These are phyloP conservation scores for Chaetomiaceae sp. DNA, from an alignment of 2,329 filamentous ascomycete genomes.

Conservation along the genomic window DNA sequence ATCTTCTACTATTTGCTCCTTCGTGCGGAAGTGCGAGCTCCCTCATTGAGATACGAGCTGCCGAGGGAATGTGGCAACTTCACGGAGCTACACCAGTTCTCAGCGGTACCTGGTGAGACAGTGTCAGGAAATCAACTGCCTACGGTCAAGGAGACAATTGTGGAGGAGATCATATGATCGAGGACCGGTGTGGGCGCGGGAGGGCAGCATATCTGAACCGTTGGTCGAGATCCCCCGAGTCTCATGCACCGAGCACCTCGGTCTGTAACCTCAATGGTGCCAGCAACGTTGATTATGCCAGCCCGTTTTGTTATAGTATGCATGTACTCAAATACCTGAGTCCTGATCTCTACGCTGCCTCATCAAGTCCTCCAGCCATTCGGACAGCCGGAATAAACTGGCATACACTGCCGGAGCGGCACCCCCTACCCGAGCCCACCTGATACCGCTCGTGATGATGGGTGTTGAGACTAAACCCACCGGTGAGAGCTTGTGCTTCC, in stretches of 20 bases:
- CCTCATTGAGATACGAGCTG: too few relatives aligned
- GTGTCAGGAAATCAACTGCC: not conserved
- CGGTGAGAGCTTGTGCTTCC: constrained; percentile 7
- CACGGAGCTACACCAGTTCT: too few relatives aligned
- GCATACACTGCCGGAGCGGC: not conserved
- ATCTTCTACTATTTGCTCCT: too few relatives aligned
- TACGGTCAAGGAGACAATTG: not conserved
- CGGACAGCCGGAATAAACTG: too few relatives aligned
- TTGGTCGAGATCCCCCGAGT: not conserved
- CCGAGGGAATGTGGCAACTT: too few relatives aligned
- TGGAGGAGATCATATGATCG: not conserved
- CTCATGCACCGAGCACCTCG: not conserved
- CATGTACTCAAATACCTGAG: too few relatives aligned
- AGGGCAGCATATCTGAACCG: not conserved
- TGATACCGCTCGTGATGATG: not conserved
- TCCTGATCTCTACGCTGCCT: too few relatives aligned
- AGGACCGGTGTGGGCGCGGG: not conserved
- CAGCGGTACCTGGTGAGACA: not conserved
- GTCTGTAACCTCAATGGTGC: too few relatives aligned
- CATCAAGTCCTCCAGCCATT: too few relatives aligned
- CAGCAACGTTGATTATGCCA: too few relatives aligned
- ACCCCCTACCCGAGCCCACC: constrained; percentile 1
- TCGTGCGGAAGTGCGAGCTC: too few relatives aligned
- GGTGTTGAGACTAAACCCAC: not conserved
- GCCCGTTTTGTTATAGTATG: too few relatives aligned